phyloP scores from a whole-genome alignment of 257 asterid species.

The Lantana camara region DNA sequence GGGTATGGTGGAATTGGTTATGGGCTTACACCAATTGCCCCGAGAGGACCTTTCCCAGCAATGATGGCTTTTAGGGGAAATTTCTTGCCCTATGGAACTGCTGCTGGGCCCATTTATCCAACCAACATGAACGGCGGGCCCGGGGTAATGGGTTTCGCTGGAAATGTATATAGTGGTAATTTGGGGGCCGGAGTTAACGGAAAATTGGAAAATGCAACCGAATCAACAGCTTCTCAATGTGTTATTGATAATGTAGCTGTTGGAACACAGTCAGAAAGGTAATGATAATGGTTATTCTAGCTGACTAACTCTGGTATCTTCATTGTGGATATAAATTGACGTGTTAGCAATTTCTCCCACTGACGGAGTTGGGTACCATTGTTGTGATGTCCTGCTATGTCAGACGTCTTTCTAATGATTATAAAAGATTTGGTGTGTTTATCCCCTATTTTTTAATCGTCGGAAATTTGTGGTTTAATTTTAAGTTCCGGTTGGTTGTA shows the following conservation, averaged over 20 bases:
- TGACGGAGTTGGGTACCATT: constrained; percentile 39
- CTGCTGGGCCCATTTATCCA: constrained; percentile 48
- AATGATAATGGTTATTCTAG: constrained; percentile 45
- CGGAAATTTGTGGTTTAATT: constrained; percentile 40
- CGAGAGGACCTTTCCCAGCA: constrained; percentile 55
- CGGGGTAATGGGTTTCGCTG: constrained; percentile 40
- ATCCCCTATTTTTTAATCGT: not conserved
- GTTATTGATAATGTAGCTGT: constrained; percentile 38
- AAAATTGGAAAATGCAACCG: constrained; percentile 37
- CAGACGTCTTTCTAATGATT: constrained; percentile 39
- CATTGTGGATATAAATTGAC: constrained; percentile 53
- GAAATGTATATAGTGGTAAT: constrained; percentile 49
- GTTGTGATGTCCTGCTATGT: constrained; percentile 25
- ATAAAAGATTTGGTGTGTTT: constrained; percentile 42
- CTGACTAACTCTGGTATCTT: constrained; percentile 41
- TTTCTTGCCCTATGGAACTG: constrained; percentile 48
- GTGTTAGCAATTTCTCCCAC: constrained; percentile 46
- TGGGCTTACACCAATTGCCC: constrained; percentile 51
- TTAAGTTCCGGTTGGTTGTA: constrained; percentile 47
- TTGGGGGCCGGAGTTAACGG: constrained; percentile 39
- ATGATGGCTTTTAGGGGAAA: constrained; percentile 52
- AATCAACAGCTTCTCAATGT: constrained; percentile 34
- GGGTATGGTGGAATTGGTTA: constrained; percentile 65
- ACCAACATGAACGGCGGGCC: constrained; percentile 53
- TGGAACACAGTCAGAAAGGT: constrained; percentile 39